phyloP scores from a whole-genome alignment of 1,284 basidiomycete genomes.

The Pascua sp. region DNA sequence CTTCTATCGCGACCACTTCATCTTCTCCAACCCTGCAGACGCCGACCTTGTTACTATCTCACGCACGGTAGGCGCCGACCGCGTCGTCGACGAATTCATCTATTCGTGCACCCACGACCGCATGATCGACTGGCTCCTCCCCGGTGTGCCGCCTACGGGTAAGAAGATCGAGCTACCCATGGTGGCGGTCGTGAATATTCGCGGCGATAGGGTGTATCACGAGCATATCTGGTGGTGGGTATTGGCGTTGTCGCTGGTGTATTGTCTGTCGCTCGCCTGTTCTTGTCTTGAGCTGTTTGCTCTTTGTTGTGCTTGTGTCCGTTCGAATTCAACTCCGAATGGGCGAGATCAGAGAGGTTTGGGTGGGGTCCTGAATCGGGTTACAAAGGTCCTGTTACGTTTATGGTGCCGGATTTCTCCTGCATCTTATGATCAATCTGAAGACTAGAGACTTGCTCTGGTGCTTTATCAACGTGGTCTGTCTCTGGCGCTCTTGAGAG shows the following conservation, averaged over 20 bases:
- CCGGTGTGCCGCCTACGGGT: conserved; percentile 53
- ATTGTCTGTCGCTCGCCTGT: neutral
- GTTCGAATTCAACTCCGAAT: no score
- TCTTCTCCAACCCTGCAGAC: conserved; percentile 23
- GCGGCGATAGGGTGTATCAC: conserved; percentile 58
- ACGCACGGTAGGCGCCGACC: conserved; percentile 25
- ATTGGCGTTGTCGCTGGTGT: no score
- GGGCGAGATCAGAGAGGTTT: no score
- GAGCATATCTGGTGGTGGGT: conserved; percentile 52
- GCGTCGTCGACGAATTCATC: conserved; percentile 30
- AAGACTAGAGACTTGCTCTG: no score
- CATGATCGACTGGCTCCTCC: conserved; percentile 54
- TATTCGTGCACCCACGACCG: conserved; percentile 53
- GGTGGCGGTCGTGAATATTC: conserved; percentile 58
- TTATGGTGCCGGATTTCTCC: no score
- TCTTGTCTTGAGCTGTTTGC: no score
- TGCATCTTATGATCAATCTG: no score
- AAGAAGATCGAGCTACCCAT: conserved; percentile 56
- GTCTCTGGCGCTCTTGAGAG: no score
- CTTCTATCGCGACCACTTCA: conserved; percentile 53
- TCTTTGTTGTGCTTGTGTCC: neutral
- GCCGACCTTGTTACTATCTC: conserved; percentile 49
- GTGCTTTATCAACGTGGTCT: neutral
- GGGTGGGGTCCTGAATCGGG: no score
- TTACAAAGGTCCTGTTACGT: no score